Base-by-base conservation (phyloP, 169 alveolate species). In the Eimeria falciformis region DNA sequence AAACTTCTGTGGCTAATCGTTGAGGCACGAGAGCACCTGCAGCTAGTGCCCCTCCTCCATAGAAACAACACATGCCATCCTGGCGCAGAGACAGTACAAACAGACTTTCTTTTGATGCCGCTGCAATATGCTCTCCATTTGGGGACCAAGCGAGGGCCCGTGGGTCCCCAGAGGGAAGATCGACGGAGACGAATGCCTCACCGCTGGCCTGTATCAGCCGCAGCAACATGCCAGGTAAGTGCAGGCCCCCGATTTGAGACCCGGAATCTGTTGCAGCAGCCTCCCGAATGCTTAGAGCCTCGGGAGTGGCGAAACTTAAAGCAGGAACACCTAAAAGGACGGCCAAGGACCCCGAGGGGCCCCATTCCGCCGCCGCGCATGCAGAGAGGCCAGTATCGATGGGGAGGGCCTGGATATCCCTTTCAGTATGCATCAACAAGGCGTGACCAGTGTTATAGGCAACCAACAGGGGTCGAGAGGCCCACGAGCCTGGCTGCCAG, bases 401-500 rank as follows among this genome's bases (percentile, higher is more conserved):
- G 43, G 45, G 29, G 37, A 29, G 75, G 18, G 77, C 55, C 55
- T 50, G 50, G 23, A 27, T 17, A 25, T 81, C 89, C 40, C 77
- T 75, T 29, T 50, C 89, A 4, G 89, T 7, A 2, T 50, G 73
- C 75, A 81, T 1, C 75, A 81, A 65, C 89, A 55, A 23, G 56
- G 75, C 89, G 62, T 47, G 40, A 27, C 89, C 89, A 53, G 27
- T 81, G 3, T 55, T 21, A 33, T 81, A 81, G 50, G 56, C 71
- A 55, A 33, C 89, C 47, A 81, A 56, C 29, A 81, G 23, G n/a
- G 75, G 89, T 33, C 75, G 89, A 27, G 55, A n/a, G 37, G 89
- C 33, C 89, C 89, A 81, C 50, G 77, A 81, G 56, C 89, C 89
- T 33, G 89, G 89, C 53, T 81, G 89, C 89, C 89, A 81, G 11